Evolutionary conservation across 805 yeast species (phyloP), one percentile per base, ranked within the genome.

Genomic region (Candida namnaoensis): DNA sequence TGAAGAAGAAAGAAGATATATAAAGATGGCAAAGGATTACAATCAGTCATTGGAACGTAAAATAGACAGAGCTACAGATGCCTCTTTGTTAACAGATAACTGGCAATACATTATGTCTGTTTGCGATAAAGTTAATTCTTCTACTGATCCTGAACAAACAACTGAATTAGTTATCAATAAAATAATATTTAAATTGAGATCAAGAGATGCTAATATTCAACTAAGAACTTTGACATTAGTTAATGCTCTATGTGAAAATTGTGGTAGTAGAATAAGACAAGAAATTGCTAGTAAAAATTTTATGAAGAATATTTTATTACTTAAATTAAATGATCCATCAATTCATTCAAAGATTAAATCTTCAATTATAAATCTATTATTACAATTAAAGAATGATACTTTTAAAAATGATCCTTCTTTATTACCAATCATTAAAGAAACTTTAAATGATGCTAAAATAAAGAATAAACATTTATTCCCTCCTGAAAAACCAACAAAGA

Each of bases 381-480:
- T 70, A 40, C 88, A 86, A 53, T 67, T 93, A 47, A 61, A 80
- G 19, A 19, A 19, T 19, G 62, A 71, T 34, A 73, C 82, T 4
- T 87, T 88, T 60, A 67, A 72, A 42, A 58, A 61, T 25, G 98
- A 93, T 58, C 91, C 93, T 1, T 80, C 91, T 4, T 69, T 91
- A 51, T 71, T 71, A 44, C 80, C 83, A 2, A 30, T 30, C 13
- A 76, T 90, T 74, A 65, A 69, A 14, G 83, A 77, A 47, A 78
- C 87, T 0, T 75, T 74, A 51, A 61, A 64, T 15, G 71, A 68
- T 28, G 68, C 86, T 26, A 62, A 64, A 44, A 47, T 48, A 40
- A 49, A 71, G 45, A 67, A 64, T 46, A 72, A 80, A 5, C 49
- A 57, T 28, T 52, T 60, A 33, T 44, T 59, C 39, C 53, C 60